A percentile compares a stretch with the other conserved stretches of the same genome.
These are phyloP conservation scores for Narthecium ossifragum DNA, from an alignment of 106 monocot species.

Conservation along the genomic window DNA sequence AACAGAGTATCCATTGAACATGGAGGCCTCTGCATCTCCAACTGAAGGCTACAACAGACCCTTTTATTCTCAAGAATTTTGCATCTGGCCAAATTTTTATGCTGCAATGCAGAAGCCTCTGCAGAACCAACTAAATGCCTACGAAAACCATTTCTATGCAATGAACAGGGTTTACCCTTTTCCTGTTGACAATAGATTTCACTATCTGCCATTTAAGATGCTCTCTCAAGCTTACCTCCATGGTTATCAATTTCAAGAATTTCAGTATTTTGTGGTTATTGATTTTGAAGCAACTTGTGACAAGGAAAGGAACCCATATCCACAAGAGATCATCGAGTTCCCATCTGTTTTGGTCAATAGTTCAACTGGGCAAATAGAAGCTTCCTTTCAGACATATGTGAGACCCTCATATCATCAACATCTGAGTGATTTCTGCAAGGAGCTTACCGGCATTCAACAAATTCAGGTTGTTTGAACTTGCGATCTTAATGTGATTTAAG, in stretches of 20 bases:
- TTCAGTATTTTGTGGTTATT: conserved; percentile 96
- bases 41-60: conserved; percentile 34
- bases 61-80: conserved; percentile 41
- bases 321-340: conserved; percentile 96
- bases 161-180: conserved; percentile 30
- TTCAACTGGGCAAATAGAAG: conserved; percentile 74
- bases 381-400: conserved; percentile 91
- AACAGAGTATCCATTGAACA: conserved; percentile 16
- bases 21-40: conserved; percentile 23
- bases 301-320: conserved; percentile 62
- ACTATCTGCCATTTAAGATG: conserved; percentile 52
- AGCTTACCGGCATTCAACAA: conserved; percentile 95
- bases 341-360: conserved; percentile 95
- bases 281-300: conserved; percentile 99
- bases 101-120: conserved; percentile 35
- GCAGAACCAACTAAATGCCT: conserved; percentile 29
- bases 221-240: conserved; percentile 45
- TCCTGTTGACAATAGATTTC: conserved; percentile 54
- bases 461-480: conserved; percentile 54
- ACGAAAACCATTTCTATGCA: conserved; percentile 39
- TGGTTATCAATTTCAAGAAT: conserved; percentile 67
- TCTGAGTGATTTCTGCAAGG: conserved; percentile 94
- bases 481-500: no score
- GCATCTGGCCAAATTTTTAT: conserved; percentile 28
- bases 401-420: conserved; percentile 67